Evolutionary conservation across 1,284 basidiomycete genomes (phyloP).

Genomic region (Tylopilus sp.): DNA sequence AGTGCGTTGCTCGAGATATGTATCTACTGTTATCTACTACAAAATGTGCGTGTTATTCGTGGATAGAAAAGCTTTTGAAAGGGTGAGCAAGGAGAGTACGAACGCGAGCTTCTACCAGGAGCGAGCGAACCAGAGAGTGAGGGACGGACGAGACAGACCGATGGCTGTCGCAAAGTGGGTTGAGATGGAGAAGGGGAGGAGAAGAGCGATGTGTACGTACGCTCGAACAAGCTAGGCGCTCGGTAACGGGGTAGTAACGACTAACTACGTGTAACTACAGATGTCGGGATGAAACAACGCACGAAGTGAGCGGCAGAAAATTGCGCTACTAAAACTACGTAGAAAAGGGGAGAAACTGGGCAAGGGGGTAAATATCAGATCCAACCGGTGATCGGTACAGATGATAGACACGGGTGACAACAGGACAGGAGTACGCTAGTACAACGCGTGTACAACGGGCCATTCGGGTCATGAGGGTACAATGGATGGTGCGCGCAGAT

Average conservation of each 20-base stretch:
- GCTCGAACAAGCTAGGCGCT: constrained; percentile 20
- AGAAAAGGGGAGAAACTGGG: background rate
- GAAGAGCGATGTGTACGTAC: constrained; percentile 25
- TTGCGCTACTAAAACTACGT: constrained; percentile 28
- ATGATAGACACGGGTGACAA: constrained; percentile 16
- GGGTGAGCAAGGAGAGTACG: constrained; percentile 19
- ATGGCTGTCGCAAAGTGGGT: background rate
- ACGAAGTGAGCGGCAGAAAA: constrained; percentile 11
- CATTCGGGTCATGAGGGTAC: constrained; percentile 13
- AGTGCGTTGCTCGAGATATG: constrained; percentile 30
- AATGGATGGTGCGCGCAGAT: constrained; percentile 9
- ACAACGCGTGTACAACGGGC: constrained; percentile 15
- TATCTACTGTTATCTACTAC: constrained; percentile 47
- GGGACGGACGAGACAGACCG: constrained; percentile 8
- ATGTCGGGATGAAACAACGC: constrained; percentile 22
- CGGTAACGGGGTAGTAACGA: constrained; percentile 31
- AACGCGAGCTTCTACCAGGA: constrained; percentile 8
- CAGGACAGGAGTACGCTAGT: constrained; percentile 11
- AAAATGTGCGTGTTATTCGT: constrained; percentile 15
- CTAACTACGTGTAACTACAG: constrained; percentile 32
- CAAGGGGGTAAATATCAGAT: constrained; percentile 14
- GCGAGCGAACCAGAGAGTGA: background rate
- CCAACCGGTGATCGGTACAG: constrained; percentile 25
- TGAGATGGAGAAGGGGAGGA: background rate
- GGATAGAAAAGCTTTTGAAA: constrained; percentile 14